Conservation (phyloP, 495 filamentous ascomycete species). For the Penicillium steckii region DNA sequence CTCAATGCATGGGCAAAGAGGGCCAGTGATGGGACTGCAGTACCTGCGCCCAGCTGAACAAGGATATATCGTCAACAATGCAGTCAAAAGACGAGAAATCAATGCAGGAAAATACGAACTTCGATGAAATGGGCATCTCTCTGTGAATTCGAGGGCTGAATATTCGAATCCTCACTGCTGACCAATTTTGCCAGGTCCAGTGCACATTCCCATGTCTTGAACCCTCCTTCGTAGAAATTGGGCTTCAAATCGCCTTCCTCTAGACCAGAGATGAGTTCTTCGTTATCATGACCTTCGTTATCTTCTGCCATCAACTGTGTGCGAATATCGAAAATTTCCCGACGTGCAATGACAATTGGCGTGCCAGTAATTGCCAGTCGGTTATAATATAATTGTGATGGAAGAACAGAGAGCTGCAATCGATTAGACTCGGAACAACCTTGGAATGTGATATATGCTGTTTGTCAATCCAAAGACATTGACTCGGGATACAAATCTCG, state of each 20-base stretch:
- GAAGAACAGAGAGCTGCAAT: conserved; percentile 67
- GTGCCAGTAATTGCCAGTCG: conserved; percentile 51
- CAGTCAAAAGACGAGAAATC: not conserved
- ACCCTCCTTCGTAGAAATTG: conserved; percentile 94
- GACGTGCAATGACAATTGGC: conserved; percentile 63
- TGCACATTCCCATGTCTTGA: conserved; percentile 98
- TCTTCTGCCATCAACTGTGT: conserved; percentile 94
- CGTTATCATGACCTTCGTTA: conserved; percentile 43
- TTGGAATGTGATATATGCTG: not conserved
- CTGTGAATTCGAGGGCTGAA: conserved; percentile 26
- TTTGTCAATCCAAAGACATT: not conserved
- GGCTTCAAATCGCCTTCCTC: conserved; percentile 83
- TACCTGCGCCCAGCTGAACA: conserved; percentile 81
- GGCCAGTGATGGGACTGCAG: conserved; percentile 77
- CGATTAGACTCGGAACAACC: conserved; percentile 44
- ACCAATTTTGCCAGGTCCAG: conserved; percentile 76
- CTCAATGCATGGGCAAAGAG: conserved; percentile 69
- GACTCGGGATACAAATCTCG: too few species aligned
- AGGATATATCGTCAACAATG: not conserved
- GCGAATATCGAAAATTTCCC: conserved; percentile 90
- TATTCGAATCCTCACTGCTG: conserved; percentile 13
- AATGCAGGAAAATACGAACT: conserved; percentile 46
- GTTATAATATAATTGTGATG: conserved; percentile 76
- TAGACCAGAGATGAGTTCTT: conserved; percentile 54
- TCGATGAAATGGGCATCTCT: conserved; percentile 65